A percentile compares a stretch with the other conserved stretches of the same genome.
These are phyloP conservation scores for Trypanosoma rangeli DNA, from an alignment of 208 protist genomes.

Conservation along the genomic window DNA sequence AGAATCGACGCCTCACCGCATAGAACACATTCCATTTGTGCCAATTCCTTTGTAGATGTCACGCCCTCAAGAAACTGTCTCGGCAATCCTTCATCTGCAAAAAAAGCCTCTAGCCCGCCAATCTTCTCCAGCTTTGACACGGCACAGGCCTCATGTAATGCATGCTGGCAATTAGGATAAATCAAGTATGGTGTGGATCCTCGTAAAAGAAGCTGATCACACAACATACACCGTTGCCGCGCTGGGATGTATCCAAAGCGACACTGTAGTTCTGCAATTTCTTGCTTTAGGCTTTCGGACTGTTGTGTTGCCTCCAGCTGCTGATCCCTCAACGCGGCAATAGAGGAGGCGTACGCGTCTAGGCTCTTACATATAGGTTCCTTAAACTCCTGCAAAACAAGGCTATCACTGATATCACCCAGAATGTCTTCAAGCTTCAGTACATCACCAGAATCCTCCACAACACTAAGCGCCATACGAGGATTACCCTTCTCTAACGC, in stretches of 20 bases:
- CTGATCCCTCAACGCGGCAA: constrained; percentile 72
- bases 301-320: constrained; percentile 90
- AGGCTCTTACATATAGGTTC: constrained; percentile 91
- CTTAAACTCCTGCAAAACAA: constrained; percentile 94
- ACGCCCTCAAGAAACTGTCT: constrained; percentile 54
- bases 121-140: constrained; percentile 44
- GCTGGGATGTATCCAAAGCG: constrained; percentile 86
- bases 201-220: constrained; percentile 46
- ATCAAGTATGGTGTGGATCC: constrained; percentile 59
- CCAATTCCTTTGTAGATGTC: constrained; percentile 45
- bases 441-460: constrained; percentile 62
- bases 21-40: constrained; percentile 71
- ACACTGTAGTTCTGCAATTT: constrained; percentile 79
- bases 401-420: constrained; percentile 91
- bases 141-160: constrained; percentile 76
- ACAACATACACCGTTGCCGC: constrained; percentile 89
- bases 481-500: constrained; percentile 85
- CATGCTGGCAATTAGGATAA: constrained; percentile 82
- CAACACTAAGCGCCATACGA: constrained; percentile 70
- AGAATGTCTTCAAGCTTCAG: constrained; percentile 96
- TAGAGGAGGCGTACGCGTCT: constrained; percentile 88
- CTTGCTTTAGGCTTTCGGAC: constrained; percentile 86
- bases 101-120: constrained; percentile 67
- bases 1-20: constrained; percentile 78
- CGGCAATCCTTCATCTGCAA: constrained; percentile 65